A percentile compares a stretch with the other conserved stretches of the same genome.
Conservation (phyloP, 768 basidiomycete genomes). For the Pleurotus salmoneostramineus region DNA sequence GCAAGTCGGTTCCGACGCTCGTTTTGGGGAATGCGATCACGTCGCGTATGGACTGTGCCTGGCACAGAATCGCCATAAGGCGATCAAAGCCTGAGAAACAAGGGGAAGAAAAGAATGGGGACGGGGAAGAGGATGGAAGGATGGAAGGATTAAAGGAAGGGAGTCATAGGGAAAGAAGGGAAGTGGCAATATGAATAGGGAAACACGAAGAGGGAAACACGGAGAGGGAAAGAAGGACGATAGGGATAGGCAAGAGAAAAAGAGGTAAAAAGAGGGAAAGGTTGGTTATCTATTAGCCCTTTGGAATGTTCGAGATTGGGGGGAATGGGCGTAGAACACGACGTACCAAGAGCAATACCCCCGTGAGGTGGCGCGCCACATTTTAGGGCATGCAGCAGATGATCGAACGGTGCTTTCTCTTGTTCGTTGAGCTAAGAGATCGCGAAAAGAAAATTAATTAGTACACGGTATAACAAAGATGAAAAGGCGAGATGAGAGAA, state of each 20-base stretch:
- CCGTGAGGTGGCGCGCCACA: constrained; percentile 96
- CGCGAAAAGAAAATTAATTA: constrained; percentile 9
- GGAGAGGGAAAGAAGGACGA: background rate
- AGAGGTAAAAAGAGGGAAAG: too few relatives aligned
- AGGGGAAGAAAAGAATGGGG: constrained; percentile 7
- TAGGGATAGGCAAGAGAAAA: too few relatives aligned
- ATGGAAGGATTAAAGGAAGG: background rate
- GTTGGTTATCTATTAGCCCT: background rate
- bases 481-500: too few relatives aligned
- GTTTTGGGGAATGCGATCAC: constrained; percentile 98
- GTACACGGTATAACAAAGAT: background rate
- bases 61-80: constrained; percentile 87
- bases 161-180: background rate
- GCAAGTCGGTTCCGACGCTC: constrained; percentile 73
- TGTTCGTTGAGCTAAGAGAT: constrained; percentile 59
- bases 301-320: constrained; percentile 5
- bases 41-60: constrained; percentile 83
- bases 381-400: constrained; percentile 80
- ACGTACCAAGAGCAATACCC: constrained; percentile 85
- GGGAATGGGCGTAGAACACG: constrained; percentile 7
- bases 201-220: background rate
- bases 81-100: constrained; percentile 77
- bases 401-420: constrained; percentile 76
- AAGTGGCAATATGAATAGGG: too few relatives aligned
- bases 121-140: constrained; percentile 5